Conservation (phyloP, 768 basidiomycete genomes). For the Gloeophyllum trabeum region DNA sequence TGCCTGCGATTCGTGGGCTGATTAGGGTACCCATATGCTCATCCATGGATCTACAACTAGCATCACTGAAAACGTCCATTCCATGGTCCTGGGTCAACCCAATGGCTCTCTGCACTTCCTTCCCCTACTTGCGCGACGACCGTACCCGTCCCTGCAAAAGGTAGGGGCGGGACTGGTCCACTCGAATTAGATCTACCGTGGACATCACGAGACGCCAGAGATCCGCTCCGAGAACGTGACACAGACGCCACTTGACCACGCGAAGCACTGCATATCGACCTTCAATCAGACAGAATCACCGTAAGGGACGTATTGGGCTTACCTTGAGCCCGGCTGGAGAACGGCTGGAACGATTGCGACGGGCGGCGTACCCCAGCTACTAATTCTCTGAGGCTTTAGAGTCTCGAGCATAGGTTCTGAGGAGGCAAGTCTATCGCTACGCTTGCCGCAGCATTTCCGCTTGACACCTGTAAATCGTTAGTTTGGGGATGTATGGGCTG, state of each 20-base stretch:
- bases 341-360: neutral
- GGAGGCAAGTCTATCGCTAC: neutral
- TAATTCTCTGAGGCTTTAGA: neutral
- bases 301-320: neutral
- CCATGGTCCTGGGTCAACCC: too few species aligned
- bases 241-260: neutral
- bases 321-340: neutral
- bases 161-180: too few species aligned
- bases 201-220: slow-evolving; percentile 5
- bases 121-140: too few species aligned
- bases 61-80: too few species aligned
- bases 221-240: neutral
- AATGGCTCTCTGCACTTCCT: too few species aligned
- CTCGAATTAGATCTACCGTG: too few species aligned
- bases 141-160: too few species aligned
- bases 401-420: neutral
- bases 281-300: neutral
- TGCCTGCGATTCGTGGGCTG: too few species aligned
- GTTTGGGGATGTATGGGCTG: slow-evolving; percentile 19
- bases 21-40: too few species aligned
- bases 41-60: too few species aligned
- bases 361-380: neutral
- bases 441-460: neutral
- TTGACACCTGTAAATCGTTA: slow-evolving; percentile 13
- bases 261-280: neutral